phyloP scores from a whole-genome alignment of 257 asterid species.

The Vinca minor region DNA sequence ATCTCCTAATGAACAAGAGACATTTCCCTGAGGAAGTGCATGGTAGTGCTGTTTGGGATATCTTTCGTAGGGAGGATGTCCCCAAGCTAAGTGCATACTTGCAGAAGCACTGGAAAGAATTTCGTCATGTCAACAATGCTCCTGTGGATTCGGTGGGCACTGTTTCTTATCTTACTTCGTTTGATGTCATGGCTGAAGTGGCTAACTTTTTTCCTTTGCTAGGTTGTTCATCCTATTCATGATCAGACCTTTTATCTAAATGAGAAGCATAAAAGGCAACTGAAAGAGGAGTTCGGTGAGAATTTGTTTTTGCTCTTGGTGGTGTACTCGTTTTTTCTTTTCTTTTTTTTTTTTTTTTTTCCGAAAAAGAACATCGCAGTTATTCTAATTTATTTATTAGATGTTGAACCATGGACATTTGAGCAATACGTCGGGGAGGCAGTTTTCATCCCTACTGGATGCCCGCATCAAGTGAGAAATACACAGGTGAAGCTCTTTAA shows the following conservation, averaged over 20 bases:
- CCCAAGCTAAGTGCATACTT: slow-evolving; percentile 37
- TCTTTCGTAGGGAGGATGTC: slow-evolving; percentile 44
- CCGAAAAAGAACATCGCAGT: not conserved
- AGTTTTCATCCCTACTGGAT: slow-evolving; percentile 39
- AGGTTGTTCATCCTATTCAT: slow-evolving; percentile 45
- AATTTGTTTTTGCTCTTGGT: not conserved
- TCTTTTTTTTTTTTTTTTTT: not conserved
- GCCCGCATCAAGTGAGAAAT: slow-evolving; percentile 46
- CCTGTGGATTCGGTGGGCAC: slow-evolving; percentile 27
- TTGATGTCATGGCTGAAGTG: not conserved
- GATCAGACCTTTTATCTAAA: slow-evolving; percentile 37
- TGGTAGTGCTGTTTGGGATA: slow-evolving; percentile 46
- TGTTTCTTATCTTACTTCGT: slow-evolving; percentile 5
- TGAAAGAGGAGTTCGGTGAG: slow-evolving; percentile 39
- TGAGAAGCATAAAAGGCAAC: slow-evolving; percentile 34
- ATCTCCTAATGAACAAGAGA: slow-evolving; percentile 12
- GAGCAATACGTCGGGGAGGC: slow-evolving; percentile 42
- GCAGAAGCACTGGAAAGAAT: slow-evolving; percentile 31
- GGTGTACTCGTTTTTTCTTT: not conserved
- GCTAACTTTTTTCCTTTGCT: slow-evolving; percentile 10
- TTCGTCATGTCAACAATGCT: slow-evolving; percentile 21
- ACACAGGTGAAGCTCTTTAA: slow-evolving; percentile 25
- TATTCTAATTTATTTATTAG: slow-evolving; percentile 6
- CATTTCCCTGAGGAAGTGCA: slow-evolving; percentile 11
- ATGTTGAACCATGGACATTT: slow-evolving; percentile 41